phyloP scores from a whole-genome alignment of 257 asterid species.

The Parsonsia alboflavescens region DNA sequence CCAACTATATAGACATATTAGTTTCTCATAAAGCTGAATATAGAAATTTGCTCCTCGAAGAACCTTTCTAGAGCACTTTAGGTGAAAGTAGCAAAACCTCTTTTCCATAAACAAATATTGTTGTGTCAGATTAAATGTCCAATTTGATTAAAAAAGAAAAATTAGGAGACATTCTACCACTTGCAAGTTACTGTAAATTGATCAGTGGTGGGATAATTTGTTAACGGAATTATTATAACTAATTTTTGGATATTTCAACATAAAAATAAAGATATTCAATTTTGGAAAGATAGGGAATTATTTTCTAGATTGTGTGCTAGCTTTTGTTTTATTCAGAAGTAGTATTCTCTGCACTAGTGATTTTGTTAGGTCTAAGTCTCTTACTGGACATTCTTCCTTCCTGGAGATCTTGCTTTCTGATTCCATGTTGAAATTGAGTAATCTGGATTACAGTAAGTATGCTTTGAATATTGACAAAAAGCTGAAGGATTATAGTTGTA shows the following conservation, averaged over 20 bases:
- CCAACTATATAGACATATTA: neutral
- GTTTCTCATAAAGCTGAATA: neutral
- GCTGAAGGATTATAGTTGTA: neutral
- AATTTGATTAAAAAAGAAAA: no score
- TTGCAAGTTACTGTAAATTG: no score
- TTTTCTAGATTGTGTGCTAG: neutral
- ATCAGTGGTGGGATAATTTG: no score
- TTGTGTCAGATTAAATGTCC: no score
- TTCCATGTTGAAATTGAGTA: neutral
- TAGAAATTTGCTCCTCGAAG: neutral
- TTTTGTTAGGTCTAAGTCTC: neutral
- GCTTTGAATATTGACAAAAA: no score
- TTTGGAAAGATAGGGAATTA: neutral
- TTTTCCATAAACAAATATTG: no score
- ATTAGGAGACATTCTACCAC: no score
- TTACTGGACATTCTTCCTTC: neutral
- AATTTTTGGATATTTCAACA: no score
- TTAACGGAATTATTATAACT: no score
- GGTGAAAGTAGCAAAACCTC: neutral
- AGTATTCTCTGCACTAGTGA: neutral
- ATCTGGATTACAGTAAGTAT: neutral
- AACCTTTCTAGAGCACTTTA: neutral
- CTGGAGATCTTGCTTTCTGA: neutral
- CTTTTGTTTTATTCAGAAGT: neutral
- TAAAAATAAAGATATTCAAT: no score